Conservation (phyloP, 2,329 filamentous ascomycete species). For the Colletotrichum scovillei region DNA sequence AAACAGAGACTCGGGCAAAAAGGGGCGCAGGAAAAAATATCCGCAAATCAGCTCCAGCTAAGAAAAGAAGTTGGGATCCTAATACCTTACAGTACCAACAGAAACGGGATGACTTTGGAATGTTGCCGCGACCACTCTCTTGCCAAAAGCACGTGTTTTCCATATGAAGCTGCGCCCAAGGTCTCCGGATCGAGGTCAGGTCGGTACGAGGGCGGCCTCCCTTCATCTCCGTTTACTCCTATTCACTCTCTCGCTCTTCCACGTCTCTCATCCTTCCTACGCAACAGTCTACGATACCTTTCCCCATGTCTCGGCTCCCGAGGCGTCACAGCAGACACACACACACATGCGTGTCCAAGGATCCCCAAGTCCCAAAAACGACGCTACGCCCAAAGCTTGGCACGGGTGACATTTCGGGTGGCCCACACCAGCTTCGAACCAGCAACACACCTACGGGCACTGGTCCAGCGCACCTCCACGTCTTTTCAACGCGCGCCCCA, state of each 20-base stretch:
- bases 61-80: too few relatives aligned
- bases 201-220: constrained; percentile 12
- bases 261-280: not conserved
- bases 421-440: not conserved
- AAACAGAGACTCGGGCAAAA: not conserved
- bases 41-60: constrained; percentile 4
- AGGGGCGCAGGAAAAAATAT: not conserved
- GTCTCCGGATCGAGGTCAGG: not conserved
- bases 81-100: not conserved
- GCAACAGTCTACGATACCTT: not conserved
- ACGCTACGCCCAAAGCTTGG: constrained; percentile 32
- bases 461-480: not conserved
- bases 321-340: not conserved
- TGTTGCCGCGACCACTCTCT: not conserved
- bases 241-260: not conserved
- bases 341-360: not conserved
- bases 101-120: constrained; percentile 2
- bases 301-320: not conserved
- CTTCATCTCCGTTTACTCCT: not conserved
- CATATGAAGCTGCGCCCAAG: not conserved
- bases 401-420: constrained; percentile 25
- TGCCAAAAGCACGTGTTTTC: constrained; percentile 16
- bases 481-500: not conserved
- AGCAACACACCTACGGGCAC: not conserved
- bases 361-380: constrained; percentile 26